Percentiles rank a stretch among this genome's conserved stretches.
Evolutionary conservation across 768 basidiomycete genomes (phyloP).

Genomic region (Xerocomellus intermedius): DNA sequence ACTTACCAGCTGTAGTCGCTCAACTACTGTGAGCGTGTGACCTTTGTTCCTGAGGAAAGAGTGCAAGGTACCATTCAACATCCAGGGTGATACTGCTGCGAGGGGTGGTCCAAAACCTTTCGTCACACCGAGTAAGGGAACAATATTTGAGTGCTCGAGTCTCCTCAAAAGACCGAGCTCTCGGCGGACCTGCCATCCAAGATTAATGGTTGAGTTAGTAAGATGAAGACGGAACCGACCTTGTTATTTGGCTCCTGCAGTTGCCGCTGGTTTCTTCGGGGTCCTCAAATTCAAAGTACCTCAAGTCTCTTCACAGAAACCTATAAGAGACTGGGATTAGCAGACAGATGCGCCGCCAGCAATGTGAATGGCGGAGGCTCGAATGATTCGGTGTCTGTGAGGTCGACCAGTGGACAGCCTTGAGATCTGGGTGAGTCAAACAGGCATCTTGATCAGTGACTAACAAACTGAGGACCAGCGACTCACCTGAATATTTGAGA

Average conservation of each 20-base stretch:
- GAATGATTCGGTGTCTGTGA: not conserved
- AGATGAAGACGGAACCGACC: not conserved
- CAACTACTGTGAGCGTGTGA: no score
- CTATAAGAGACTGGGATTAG: not conserved
- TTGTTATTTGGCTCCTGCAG: not conserved
- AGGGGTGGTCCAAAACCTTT: not conserved
- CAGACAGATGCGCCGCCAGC: no score
- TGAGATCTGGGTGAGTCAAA: not conserved
- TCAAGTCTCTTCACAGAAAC: not conserved
- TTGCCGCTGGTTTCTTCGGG: not conserved
- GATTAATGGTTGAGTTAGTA: not conserved
- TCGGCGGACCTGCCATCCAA: not conserved
- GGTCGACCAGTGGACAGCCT: not conserved
- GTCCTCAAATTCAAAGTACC: not conserved
- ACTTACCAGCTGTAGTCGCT: no score
- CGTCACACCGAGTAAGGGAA: not conserved
- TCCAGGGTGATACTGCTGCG: not conserved
- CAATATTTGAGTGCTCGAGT: not conserved
- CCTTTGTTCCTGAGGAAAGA: not conserved
- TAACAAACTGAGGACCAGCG: no score
- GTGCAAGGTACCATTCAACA: not conserved
- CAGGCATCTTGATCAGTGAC: not conserved
- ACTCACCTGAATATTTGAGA: no score
- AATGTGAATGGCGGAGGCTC: not conserved
- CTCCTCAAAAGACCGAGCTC: slow-evolving; percentile 4